Evolutionary conservation across 2,329 filamentous ascomycete species (phyloP), one percentile per base, ranked within the genome.

Genomic region (Epichloe glyceriae): DNA sequence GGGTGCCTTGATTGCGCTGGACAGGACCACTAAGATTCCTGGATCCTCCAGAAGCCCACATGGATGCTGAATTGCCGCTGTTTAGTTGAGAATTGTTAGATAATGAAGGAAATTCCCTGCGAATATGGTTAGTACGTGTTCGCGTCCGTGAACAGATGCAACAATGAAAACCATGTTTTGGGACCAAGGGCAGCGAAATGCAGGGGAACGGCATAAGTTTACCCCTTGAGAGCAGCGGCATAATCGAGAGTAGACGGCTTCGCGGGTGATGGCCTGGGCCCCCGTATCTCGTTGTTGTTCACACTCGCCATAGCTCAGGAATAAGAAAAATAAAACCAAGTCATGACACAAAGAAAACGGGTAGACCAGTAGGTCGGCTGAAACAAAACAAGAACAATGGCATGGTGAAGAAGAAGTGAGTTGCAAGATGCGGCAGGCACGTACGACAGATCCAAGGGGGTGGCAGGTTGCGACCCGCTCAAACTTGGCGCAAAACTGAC

Each of bases 401-500:
- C 35, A 47, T 35, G 22, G 34, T 46, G 43, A 54, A 40, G 22
- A 17, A 38, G 15, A 53, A 33, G 35, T 43, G 49, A 47, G 52
- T 26, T 42, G 46, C 20, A 44, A 46, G 41, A 41, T 20, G 34
- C n/a, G 52, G 52, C 47, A 52, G 48, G 49, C 44, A 82, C 80
- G 68, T 78, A 84, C 80, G 79, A 81, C 52, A 79, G 70, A 63
- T 85, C 81, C 53, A 84, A 67, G 41, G 79, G 74, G 55, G 80
- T 79, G 57, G 76, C 70, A 58, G 78, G 74, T 65, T 82, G 79
- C 52, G 80, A 82, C 55, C 78, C 78, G 60, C 74, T 75, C 60
- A 84, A 69, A 61, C 79, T 83, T 63, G 84, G 80, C 46, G 80
- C 80, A 66, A 84, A 84, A 65, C 80, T 84, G 53, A 80, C 70